Evolutionary conservation across 257 asterid species (phyloP), one percentile per base, ranked within the genome.

Genomic region (Prunella vulgaris): DNA sequence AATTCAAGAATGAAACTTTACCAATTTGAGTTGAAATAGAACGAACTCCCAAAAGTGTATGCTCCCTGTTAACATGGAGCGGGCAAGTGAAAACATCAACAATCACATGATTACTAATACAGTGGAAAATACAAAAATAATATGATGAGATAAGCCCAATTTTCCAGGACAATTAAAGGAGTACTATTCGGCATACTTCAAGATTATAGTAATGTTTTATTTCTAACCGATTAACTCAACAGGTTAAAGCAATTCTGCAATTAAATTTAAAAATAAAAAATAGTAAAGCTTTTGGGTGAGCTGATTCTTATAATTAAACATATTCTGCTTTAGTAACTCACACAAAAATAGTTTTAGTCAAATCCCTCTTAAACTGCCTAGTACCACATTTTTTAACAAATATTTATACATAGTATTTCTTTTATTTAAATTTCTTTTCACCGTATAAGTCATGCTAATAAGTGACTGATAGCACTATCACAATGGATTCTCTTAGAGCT

Each of bases 11-110:
- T 7, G 6, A 13, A 53, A 15, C 86, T 72, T n/a, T 81, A 92
- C 97, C 96, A 72, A 85, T 62, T 86, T 92, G 98, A 79, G 97
- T 92, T 10, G 98, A 92, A 62, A 92, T 82, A 54, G 77, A 79
- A 57, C 97, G 98, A 78, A 79, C 88, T 68, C 98, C 96, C 53
- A 69, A 18, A 46, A 72, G 24, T 33, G 84, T 80, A 60, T 74
- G 86, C 79, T 84, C 96, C 89, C 98, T 89, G 87, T 80, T 48
- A 40, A 40, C 15, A 10, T 10, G 10, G 22, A 35, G 60, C 44
- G 15, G 22, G 13, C 22, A 14, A 30, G 18, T 42, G 56, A 40
- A 21, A 18, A 57, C 0, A 30, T 10, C 21, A 37, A 10, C n/a
- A 25, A n/a, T 22, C 38, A 40, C 10, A 10, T 40, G 15, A 40